Base-by-base conservation (phyloP, 1,284 basidiomycete genomes). In the Nidula niveotomentosa region DNA sequence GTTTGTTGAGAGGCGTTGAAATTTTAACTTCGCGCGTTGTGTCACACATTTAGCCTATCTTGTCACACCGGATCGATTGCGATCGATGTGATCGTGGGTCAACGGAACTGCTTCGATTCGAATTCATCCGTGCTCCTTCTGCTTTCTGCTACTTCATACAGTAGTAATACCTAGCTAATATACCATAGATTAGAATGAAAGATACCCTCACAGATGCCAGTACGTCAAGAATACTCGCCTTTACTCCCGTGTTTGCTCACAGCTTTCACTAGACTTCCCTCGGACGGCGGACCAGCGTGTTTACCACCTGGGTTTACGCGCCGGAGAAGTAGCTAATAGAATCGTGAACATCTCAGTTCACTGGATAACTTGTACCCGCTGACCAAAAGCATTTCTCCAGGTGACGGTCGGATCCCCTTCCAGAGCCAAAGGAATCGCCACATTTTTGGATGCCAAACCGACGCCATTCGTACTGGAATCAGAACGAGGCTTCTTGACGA, bases 301-400 rank as follows among this genome's bases (percentile, higher is more conserved):
- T 51, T 91, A 91, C 68, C 89, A 91, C 70, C 79, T 91, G n/a
- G 89, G 88, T 44, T 69, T 91, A 57, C 79, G 83, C 51, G 75
- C 80, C 43, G 90, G 90, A 17, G 87, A 92, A 66, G 86, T 93
- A 18, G 89, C 92, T 48, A 93, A 93, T 70, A 83, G 90, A 48
- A 89, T 93, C 62, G 89, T 90, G 66, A 66, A 82, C 66, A 41
- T 33, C 18, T n/a, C 8, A 8, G 13, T 8, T 49, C 18, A 47
- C 23, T 49, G 13, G 12, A 18, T 35, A 33, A 33, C 48, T 4
- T 15, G 18, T 34, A 49, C 17, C 17, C 12, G 13, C 34, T 49
- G 9, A 49, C 12, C 48, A 41, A 41, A 48, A 52, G 57, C 53
- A 9, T 48, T 30, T 49, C 44, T 8, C 49, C 54, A 91, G 89